Conservation (phyloP, 352 stramenopile species). For the Plasmopara muralis region DNA sequence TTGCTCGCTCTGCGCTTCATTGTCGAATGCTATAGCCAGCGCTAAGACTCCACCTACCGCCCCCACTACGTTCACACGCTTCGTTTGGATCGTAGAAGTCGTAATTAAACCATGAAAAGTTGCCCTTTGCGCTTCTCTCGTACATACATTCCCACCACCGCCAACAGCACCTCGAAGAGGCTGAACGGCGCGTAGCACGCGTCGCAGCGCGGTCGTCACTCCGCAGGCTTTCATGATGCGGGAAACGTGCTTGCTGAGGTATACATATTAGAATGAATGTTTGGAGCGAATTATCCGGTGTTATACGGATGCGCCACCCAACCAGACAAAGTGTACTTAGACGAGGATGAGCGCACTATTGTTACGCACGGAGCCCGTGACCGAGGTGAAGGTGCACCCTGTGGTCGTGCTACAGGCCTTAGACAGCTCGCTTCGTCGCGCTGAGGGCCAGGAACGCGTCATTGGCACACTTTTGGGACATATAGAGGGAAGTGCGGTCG, state of each 20-base stretch:
- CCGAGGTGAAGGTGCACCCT: constrained; percentile 88
- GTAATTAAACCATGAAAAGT: constrained; percentile 10
- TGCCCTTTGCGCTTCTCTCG: background rate
- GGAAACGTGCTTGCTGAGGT: background rate
- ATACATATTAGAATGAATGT: constrained; percentile 4
- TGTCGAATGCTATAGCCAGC: constrained; percentile 6
- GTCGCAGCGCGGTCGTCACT: constrained; percentile 8
- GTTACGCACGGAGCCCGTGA: constrained; percentile 75
- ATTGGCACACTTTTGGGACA: constrained; percentile 96
- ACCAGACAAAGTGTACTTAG: background rate
- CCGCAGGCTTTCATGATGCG: constrained; percentile 2
- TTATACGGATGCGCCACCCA: constrained; percentile 13
- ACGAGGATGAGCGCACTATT: constrained; percentile 42
- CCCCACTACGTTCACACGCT: constrained; percentile 3
- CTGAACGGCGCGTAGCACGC: constrained; percentile 8
- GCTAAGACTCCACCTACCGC: constrained; percentile 9
- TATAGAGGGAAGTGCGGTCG: constrained; percentile 75
- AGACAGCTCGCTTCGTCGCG: constrained; percentile 92
- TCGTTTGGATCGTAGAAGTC: constrained; percentile 2
- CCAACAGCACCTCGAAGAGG: background rate
- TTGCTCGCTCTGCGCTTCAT: constrained; percentile 21
- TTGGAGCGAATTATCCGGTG: constrained; percentile 1
- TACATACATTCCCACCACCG: background rate
- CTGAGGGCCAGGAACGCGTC: constrained; percentile 90
- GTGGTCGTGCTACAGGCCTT: constrained; percentile 96